These are phyloP conservation scores for Beauveria varroae DNA, from an alignment of 2,329 filamentous ascomycete genomes.

Conservation along the genomic window DNA sequence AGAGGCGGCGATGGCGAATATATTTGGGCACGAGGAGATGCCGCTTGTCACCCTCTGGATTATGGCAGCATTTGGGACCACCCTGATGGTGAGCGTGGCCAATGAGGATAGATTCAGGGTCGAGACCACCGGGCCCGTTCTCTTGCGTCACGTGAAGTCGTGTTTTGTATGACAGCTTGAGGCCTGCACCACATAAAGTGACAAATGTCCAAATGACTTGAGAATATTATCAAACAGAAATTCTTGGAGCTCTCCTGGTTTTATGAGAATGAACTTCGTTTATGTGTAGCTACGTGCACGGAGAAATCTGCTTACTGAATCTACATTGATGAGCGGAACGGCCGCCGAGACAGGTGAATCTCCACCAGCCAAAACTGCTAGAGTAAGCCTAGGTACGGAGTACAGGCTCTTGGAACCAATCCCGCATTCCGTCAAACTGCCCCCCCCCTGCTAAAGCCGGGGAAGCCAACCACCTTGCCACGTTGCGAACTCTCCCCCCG, in stretches of 20 bases:
- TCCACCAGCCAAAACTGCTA: background rate
- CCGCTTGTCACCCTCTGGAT: slow-evolving; percentile 5
- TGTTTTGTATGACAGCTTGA: background rate
- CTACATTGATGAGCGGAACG: too few relatives aligned
- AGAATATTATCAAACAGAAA: background rate
- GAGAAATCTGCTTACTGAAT: too few relatives aligned
- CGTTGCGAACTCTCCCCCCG: slow-evolving; percentile 15
- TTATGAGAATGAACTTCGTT: too few relatives aligned
- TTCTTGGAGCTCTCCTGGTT: too few relatives aligned
- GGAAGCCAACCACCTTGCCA: background rate
- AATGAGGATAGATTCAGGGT: background rate
- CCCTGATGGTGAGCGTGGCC: slow-evolving; percentile 7
- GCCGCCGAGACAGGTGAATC: background rate
- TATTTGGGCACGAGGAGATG: slow-evolving; percentile 6
- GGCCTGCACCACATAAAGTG: background rate
- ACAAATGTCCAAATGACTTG: background rate
- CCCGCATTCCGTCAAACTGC: background rate
- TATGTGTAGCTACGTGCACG: too few relatives aligned
- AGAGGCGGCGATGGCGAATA: background rate
- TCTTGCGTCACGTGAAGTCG: slow-evolving; percentile 8
- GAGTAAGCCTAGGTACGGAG: background rate
- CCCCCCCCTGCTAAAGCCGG: background rate
- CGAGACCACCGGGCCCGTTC: background rate
- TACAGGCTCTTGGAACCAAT: background rate
- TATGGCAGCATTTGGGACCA: slow-evolving; percentile 10